phyloP scores from a whole-genome alignment of 371 early-diverging fungal species.

The Rhizomucor miehei region DNA sequence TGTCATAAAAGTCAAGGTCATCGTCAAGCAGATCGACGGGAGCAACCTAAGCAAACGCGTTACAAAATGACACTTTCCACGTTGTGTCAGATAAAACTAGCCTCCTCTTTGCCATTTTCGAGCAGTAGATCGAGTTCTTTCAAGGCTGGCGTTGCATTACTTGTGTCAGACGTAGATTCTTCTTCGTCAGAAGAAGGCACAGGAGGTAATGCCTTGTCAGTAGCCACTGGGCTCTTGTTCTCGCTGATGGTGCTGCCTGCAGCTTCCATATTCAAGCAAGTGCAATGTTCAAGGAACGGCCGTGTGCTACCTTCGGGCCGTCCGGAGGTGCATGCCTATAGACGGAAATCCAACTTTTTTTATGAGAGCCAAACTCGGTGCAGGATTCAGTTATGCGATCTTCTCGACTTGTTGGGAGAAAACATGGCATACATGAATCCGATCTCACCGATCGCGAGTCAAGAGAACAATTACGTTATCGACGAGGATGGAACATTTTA shows the following conservation, averaged over 20 bases:
- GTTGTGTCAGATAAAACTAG: background rate
- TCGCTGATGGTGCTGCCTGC: constrained; percentile 3
- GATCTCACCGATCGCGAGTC: no score
- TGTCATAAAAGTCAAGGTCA: constrained; percentile 38
- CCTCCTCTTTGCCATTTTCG: constrained; percentile 8
- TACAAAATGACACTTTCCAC: background rate
- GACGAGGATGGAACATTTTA: no score
- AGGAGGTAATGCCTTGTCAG: constrained; percentile 4
- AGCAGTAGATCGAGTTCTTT: constrained; percentile 34
- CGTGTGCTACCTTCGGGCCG: no score
- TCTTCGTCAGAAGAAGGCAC: constrained; percentile 7
- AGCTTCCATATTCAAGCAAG: constrained; percentile 12
- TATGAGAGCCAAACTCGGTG: no score
- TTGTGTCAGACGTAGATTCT: constrained; percentile 1
- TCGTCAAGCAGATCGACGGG: constrained; percentile 18
- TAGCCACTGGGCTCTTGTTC: background rate
- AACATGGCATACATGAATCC: no score
- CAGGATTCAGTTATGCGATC: no score
- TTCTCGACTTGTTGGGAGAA: no score
- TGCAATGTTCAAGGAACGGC: no score
- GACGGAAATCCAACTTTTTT: no score
- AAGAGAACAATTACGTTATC: no score
- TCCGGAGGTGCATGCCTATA: no score
- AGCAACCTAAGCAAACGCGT: background rate
- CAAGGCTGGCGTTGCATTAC: constrained; percentile 7